Base-by-base conservation (phyloP, 2,329 filamentous ascomycete genomes). In the Fusarium palustre region DNA sequence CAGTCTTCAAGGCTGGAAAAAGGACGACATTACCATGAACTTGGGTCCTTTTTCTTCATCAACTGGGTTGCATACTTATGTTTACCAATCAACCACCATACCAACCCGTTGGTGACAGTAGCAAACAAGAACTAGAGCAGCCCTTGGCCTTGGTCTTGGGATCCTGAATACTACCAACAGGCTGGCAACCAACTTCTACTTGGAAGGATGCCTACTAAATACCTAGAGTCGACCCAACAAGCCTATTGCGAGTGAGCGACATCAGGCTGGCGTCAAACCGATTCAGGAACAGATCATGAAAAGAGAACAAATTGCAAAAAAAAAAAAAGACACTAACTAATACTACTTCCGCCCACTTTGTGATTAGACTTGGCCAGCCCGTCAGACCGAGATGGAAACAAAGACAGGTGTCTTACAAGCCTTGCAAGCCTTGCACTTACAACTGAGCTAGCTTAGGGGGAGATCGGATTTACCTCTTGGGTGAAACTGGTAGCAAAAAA, bases 261-360 rank as follows among this genome's bases (percentile, higher is more conserved):
- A 54, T 59, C 53, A 46, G 22, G 47, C 30, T 70, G 63, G 67
- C 66, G 66, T 69, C 58, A 43, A 46, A 43, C 50, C 66, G 58
- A 59, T 58, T 70, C 58, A 54, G 66, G 59, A 33, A 55, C 67
- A 30, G 52, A 55, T 42, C 52, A 64, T 68, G 45, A 53, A 47
- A 33, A 22, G 45, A 39, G 55, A 36, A 60, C 45, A 47, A 33
- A 46, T 10, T 22, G n/a, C 12, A 30, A 46, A 31, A 33, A 43
- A 70, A 57, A n/a, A n/a, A 45, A 33, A 43, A 70, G 60, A 36
- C 49, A 45, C 55, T 30, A 30, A 30, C 28, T 30, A n/a, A n/a
- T n/a, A 11, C 28, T 49, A 59, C 52, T 61, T 33, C 10, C 38
- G 36, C 42, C 50, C 39, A 46, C n/a, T 45, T 20, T 42, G 33